Percentiles rank a stretch among this genome's conserved stretches.
phyloP scores from a whole-genome alignment of 371 early-diverging fungal species.

The Circinella umbellata region DNA sequence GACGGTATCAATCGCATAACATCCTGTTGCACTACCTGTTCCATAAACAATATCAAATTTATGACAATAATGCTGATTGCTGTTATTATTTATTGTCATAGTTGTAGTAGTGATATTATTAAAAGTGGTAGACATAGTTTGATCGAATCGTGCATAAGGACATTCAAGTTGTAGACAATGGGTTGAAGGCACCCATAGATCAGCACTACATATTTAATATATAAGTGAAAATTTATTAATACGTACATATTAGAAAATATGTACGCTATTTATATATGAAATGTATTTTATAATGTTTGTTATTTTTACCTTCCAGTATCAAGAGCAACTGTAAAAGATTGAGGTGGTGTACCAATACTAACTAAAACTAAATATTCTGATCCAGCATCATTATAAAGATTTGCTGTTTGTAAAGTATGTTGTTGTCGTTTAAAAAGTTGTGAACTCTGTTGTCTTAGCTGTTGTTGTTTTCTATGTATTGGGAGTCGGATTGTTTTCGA shows the following conservation, averaged over 20 bases:
- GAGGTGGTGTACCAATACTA: slow-evolving; percentile 33
- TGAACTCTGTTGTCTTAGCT: too few species aligned
- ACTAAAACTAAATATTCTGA: slow-evolving; percentile 30
- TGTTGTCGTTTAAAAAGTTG: neutral
- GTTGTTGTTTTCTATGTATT: too few species aligned
- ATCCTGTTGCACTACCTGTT: slow-evolving; percentile 61
- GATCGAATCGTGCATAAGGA: slow-evolving; percentile 47
- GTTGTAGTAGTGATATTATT: slow-evolving; percentile 10
- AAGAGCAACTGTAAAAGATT: slow-evolving; percentile 35
- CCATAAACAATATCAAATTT: slow-evolving; percentile 64
- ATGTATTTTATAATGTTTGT: neutral
- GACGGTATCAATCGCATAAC: slow-evolving; percentile 57
- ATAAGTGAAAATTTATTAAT: slow-evolving; percentile 12
- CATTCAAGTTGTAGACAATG: slow-evolving; percentile 25
- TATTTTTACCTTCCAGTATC: slow-evolving; percentile 43
- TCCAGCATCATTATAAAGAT: slow-evolving; percentile 34
- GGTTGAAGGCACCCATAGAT: slow-evolving; percentile 46
- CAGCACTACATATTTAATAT: slow-evolving; percentile 37
- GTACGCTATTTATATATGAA: neutral
- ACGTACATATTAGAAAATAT: neutral
- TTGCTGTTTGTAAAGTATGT: neutral
- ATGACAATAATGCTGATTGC: slow-evolving; percentile 13
- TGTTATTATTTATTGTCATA: slow-evolving; percentile 1
- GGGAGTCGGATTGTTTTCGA: too few species aligned
- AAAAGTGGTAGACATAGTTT: slow-evolving; percentile 53